These are phyloP conservation scores for Staphylotrichum longicolle DNA, from an alignment of 495 filamentous ascomycete species.

Conservation along the genomic window DNA sequence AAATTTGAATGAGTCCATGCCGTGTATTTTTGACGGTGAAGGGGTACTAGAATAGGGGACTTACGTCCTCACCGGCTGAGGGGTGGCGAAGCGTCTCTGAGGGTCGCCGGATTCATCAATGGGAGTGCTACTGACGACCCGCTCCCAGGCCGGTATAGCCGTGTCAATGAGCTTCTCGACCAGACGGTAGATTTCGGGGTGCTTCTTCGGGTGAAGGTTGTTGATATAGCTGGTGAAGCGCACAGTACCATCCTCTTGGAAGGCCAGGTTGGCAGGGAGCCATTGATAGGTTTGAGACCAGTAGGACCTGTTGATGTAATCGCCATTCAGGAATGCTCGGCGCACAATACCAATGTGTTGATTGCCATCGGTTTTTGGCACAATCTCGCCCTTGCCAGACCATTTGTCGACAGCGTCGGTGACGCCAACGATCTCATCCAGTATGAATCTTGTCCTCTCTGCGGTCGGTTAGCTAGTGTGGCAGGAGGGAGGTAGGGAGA, in stretches of 20 bases:
- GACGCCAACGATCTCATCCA: constrained; percentile 35
- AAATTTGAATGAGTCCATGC: no score
- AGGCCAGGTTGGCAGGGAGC: constrained; percentile 57
- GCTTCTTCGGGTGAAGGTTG: constrained; percentile 56
- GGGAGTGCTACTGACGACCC: constrained; percentile 33
- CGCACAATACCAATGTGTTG: no score
- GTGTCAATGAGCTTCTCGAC: constrained; percentile 53
- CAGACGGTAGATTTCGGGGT: constrained; percentile 49
- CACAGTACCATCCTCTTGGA: constrained; percentile 52
- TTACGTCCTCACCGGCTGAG: no score
- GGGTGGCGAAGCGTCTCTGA: no score
- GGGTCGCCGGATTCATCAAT: constrained; percentile 25
- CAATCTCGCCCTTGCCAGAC: constrained; percentile 32
- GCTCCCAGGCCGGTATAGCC: constrained; percentile 57
- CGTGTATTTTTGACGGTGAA: no score
- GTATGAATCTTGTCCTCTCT: constrained; percentile 31
- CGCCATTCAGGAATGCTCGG: no score
- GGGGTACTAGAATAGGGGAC: no score
- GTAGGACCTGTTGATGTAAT: constrained; percentile 21
- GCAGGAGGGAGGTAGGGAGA: neutral
- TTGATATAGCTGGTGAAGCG: constrained; percentile 70
- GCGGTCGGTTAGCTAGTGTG: neutral
- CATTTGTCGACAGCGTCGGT: constrained; percentile 34
- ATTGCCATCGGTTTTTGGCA: constrained; percentile 26
- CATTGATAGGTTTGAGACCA: constrained; percentile 58